Evolutionary conservation across 2,329 filamentous ascomycete species (phyloP), one percentile per base, ranked within the genome.

Genomic region (Fusarium sororula): DNA sequence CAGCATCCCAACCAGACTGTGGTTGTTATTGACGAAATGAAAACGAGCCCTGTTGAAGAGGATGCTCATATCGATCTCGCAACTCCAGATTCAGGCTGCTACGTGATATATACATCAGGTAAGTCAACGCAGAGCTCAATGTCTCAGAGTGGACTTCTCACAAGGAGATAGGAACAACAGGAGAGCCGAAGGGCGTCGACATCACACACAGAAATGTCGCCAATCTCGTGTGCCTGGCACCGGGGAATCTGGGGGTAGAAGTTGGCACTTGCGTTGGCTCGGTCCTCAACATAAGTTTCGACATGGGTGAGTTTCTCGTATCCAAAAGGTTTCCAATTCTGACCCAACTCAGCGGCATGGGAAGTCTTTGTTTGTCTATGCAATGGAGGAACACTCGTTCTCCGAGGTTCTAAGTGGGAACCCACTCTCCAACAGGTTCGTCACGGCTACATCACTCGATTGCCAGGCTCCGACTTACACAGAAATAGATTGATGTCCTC

Each of bases 141-240:
- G n/a, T n/a, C 30, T 48, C n/a, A n/a, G 14, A 17, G 39, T n/a
- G n/a, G 20, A 37, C 28, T 22, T 24, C 69, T 75, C 24, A 65
- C 48, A 56, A 6, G 15, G 22, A 55, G 42, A 12, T 63, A 84
- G 83, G 83, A 44, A 90, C 88, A 20, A 90, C 89, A 1, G 88
- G 88, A 11, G 84, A 83, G 30, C 88, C 88, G 5, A 90, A 90
- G 75, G 89, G 89, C 3, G 88, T 90, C 14, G 87, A 90, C 77
- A 84, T 90, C 28, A 85, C 84, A 24, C 89, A 91, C 68, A 79
- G 79, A 41, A 88, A 89, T 72, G 86, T 90, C 24, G 84, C 85
- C 22, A 90, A 90, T 77, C 81, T 89, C 17, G 80, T 90, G 10
- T 85, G 86, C 63, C 78, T 85, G 32, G 82, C 84, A 28, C 88